Base-by-base conservation (phyloP, 352 stramenopile genomes). In the Phytophthora litchii region DNA sequence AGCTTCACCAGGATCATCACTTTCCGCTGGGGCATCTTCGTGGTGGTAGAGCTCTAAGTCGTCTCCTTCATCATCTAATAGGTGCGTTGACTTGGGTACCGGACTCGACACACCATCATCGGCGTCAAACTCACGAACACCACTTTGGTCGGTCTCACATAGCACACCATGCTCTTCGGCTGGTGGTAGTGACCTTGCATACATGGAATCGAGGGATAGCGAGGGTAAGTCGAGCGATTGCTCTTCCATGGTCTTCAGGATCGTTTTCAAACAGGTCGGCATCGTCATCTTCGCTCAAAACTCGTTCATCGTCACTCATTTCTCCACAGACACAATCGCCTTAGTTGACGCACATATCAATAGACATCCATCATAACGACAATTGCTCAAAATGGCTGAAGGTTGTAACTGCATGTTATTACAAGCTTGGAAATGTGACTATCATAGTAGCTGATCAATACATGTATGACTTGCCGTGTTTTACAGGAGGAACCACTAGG, bases 251-350 rank as follows among this genome's bases (percentile, higher is more conserved):
- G 43, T 60, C 46, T 31, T 67, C 60, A 6, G 54, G n/a, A 4
- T 54, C 60, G 19, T 46, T 59, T 25, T 47, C 53, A 31, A 69
- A 69, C 25, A 60, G 20, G 35, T 65, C 54, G 16, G n/a, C 46
- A 40, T 17, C 41, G 35, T 58, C 54, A 36, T 64, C 54, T 3
- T 64, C 46, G 32, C 60, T 67, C 17, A 59, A 38, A 4, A 3
- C 21, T 44, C 10, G 36, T 32, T 62, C 52, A 35, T 54, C 46
- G 32, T 54, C 52, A 25, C 45, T 58, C 52, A 68, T 68, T 31
- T 40, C 27, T 49, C 29, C 29, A 34, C 7, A 9, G 29, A 8
- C n/a, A 54, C 40, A 35, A 2, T 21, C 31, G 11, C 9, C 17
- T 4, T 17, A 19, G 2, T 14, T 54, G 17, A 37, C 14, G 35